Conservation (phyloP, 495 filamentous ascomycete species). For the Viridothelium virens region DNA sequence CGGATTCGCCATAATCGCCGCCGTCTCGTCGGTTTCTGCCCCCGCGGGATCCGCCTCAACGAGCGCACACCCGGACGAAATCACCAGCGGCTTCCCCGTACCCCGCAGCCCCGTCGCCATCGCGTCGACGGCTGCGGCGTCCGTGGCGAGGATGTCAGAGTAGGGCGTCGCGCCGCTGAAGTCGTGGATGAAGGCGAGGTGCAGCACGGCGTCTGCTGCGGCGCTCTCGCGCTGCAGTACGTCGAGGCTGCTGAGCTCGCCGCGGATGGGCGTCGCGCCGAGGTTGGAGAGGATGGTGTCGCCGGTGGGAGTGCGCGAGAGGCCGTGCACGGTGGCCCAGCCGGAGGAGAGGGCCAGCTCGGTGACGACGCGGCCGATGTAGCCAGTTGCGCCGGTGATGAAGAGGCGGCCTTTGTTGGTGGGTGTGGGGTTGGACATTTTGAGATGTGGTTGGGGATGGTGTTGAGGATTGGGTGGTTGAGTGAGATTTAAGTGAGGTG, state of each 20-base stretch:
- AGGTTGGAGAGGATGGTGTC: constrained; percentile 32
- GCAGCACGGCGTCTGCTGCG: constrained; percentile 36
- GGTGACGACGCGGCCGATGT: constrained; percentile 35
- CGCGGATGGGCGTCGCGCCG: constrained; percentile 35
- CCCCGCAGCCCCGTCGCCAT: constrained; percentile 31
- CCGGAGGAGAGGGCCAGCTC: constrained; percentile 33
- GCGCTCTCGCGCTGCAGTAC: constrained; percentile 31
- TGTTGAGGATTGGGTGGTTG: not conserved
- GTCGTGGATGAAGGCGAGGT: constrained; percentile 32
- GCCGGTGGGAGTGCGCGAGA: constrained; percentile 32
- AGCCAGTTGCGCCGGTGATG: constrained; percentile 41
- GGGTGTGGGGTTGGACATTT: not conserved
- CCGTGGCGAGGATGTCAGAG: constrained; percentile 21
- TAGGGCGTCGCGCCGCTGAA: constrained; percentile 14
- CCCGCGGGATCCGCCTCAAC: constrained; percentile 31
- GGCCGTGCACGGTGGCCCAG: constrained; percentile 32
- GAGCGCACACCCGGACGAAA: constrained; percentile 32
- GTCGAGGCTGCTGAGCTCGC: constrained; percentile 32
- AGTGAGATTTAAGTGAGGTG: not conserved
- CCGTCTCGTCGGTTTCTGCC: constrained; percentile 33
- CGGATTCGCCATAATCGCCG: constrained; percentile 22
- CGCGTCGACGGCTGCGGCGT: constrained; percentile 33
- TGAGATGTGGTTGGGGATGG: not conserved
- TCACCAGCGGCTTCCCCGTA: constrained; percentile 33
- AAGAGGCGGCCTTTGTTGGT: constrained; percentile 29